Conservation (phyloP, 1,139 yeast genomes). For the Diutina pseudorugosa region DNA sequence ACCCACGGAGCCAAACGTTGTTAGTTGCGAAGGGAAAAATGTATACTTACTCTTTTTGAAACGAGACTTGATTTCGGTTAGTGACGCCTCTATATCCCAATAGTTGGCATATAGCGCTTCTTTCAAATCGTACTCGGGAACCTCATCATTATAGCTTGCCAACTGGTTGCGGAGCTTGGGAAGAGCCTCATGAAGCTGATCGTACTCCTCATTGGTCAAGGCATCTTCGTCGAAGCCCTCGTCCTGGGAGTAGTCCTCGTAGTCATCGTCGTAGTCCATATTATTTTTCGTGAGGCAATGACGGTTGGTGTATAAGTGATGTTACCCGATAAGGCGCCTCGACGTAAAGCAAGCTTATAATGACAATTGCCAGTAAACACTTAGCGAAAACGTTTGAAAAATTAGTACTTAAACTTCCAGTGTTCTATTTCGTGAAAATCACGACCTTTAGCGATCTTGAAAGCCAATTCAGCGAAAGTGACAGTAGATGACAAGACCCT, state of each 20-base stretch:
- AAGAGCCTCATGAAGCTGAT: conserved; percentile 27
- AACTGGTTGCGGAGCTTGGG: conserved; percentile 28
- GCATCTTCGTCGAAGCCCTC: conserved; percentile 28
- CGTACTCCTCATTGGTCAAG: conserved; percentile 39
- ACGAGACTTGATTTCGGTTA: conserved; percentile 37
- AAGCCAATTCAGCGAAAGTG: too few relatives aligned
- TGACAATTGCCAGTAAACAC: too few relatives aligned
- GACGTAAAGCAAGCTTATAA: background rate
- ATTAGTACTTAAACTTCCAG: too few relatives aligned
- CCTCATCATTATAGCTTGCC: conserved; percentile 27
- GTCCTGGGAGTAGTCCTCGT: conserved; percentile 29
- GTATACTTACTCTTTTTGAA: conserved; percentile 33
- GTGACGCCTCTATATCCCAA: conserved; percentile 41
- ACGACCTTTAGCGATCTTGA: too few relatives aligned
- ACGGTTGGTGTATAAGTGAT: background rate
- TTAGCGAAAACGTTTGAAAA: too few relatives aligned
- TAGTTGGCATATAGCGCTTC: conserved; percentile 52
- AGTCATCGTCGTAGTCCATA: background rate
- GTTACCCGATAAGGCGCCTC: background rate
- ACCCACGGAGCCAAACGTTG: background rate
- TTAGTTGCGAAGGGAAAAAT: background rate
- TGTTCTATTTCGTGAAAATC: too few relatives aligned
- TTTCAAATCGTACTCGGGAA: conserved; percentile 41
- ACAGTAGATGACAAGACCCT: too few relatives aligned
- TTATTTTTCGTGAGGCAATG: background rate